A percentile compares a stretch with the other conserved stretches of the same genome.
These are phyloP conservation scores for Entoloma clypeatum DNA, from an alignment of 1,284 basidiomycete species.

Conservation along the genomic window DNA sequence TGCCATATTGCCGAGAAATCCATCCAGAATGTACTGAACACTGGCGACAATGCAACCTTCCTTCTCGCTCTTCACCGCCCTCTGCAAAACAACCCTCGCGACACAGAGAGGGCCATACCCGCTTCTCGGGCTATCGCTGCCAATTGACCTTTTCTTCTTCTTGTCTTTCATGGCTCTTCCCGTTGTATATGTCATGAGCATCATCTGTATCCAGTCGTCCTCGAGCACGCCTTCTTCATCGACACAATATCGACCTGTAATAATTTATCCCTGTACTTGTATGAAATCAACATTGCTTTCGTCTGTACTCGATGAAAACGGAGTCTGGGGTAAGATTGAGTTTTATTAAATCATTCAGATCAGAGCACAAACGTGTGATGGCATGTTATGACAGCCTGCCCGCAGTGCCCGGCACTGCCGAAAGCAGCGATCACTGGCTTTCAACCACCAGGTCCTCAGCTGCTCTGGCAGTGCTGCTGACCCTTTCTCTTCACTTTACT, in stretches of 20 bases:
- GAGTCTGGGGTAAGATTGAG: background rate
- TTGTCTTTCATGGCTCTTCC: constrained; percentile 6
- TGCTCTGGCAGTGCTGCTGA: background rate
- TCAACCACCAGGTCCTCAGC: constrained; percentile 2
- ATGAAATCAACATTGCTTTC: constrained; percentile 6
- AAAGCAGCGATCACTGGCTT: constrained; percentile 8
- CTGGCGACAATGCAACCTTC: constrained; percentile 57
- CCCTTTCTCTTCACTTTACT: background rate
- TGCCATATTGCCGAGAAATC: constrained; percentile 68
- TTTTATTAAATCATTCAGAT: background rate
- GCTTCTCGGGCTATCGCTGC: constrained; percentile 27
- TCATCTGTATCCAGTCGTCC: constrained; percentile 18
- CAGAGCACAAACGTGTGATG: constrained; percentile 15
- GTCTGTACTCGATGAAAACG: background rate
- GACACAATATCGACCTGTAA: constrained; percentile 17
- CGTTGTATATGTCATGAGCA: background rate
- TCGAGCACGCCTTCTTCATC: constrained; percentile 5
- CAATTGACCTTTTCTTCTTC: constrained; percentile 17
- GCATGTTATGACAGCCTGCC: background rate
- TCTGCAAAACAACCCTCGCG: constrained; percentile 20
- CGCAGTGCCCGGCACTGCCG: too few relatives aligned
- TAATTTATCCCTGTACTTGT: constrained; percentile 15
- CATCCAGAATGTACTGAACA: constrained; percentile 62
- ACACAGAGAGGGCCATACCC: constrained; percentile 27
- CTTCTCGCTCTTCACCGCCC: constrained; percentile 60